Conservation (phyloP, 2,329 filamentous ascomycete species). For the Neoscytalidium dimidiatum region DNA sequence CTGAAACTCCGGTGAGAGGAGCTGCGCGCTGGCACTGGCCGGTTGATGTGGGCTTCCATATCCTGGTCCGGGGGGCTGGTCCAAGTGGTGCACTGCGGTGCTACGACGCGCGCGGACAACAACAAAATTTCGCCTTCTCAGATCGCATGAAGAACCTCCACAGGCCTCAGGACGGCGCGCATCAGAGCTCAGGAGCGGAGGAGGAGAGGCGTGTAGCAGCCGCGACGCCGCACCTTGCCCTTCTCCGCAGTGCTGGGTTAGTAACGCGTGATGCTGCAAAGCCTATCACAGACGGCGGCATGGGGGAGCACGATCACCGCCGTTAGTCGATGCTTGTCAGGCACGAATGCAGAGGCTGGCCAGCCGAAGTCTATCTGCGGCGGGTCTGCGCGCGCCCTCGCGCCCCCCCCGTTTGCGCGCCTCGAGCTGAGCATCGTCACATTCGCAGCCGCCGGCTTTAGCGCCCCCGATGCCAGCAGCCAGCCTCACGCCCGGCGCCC, state of each 20-base stretch:
- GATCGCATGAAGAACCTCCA: constrained; percentile 1
- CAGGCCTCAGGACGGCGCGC: neutral
- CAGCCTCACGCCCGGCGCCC: neutral
- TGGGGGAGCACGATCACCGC: constrained; percentile 9
- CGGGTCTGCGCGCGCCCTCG: neutral
- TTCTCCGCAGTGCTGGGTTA: constrained; percentile 7
- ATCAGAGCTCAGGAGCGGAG: neutral
- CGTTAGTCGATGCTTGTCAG: constrained; percentile 14
- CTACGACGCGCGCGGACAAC: constrained; percentile 16
- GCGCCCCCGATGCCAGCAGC: too few species aligned
- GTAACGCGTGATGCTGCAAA: constrained; percentile 16
- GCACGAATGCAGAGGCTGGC: constrained; percentile 10
- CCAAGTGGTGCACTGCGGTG: constrained; percentile 13
- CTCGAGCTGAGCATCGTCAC: constrained; percentile 1
- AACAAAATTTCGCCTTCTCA: constrained; percentile 10
- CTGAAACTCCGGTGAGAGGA: constrained; percentile 18
- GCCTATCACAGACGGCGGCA: constrained; percentile 16
- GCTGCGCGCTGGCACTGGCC: constrained; percentile 15
- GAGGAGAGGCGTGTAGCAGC: neutral
- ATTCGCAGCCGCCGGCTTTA: neutral
- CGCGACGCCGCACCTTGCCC: neutral
- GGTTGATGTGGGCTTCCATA: constrained; percentile 18
- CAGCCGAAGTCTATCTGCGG: neutral
- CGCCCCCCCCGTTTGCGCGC: constrained; percentile 3
- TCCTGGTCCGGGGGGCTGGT: constrained; percentile 16